Percentiles rank a stretch among this genome's conserved stretches.
Conservation (phyloP, 2,329 filamentous ascomycete species). For the Aquanectria penicillioides region DNA sequence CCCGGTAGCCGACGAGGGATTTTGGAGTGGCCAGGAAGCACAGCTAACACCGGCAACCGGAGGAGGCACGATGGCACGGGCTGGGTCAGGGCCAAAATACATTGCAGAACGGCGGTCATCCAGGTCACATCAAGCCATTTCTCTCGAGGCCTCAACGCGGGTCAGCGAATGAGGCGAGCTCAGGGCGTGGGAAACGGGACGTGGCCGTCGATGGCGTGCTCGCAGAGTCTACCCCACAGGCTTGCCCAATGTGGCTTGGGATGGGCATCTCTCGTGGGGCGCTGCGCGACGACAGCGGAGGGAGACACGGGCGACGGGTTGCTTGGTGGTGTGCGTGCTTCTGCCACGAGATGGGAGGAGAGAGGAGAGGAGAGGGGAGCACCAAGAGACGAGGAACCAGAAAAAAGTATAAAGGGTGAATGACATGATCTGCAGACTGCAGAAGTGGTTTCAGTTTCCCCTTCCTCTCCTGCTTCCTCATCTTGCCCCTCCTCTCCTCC, state of each 20-base stretch:
- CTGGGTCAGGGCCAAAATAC: slow-evolving; percentile 2
- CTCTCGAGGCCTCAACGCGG: too few relatives aligned
- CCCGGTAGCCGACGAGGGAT: slow-evolving; percentile 26
- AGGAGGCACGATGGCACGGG: not conserved
- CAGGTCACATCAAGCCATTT: slow-evolving; percentile 31
- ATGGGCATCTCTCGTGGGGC: slow-evolving; percentile 13
- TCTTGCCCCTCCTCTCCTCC: slow-evolving; percentile 15
- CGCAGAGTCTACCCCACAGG: slow-evolving; percentile 16
- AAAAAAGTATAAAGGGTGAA: slow-evolving; percentile 39
- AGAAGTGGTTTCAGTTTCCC: not conserved
- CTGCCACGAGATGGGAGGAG: slow-evolving; percentile 3
- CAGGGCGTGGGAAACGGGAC: slow-evolving; percentile 4
- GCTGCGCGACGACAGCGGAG: not conserved
- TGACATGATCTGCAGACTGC: slow-evolving; percentile 15
- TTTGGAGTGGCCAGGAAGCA: slow-evolving; percentile 1
- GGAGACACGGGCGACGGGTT: not conserved
- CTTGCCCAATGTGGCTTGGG: slow-evolving; percentile 18
- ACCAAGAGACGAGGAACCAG: not conserved
- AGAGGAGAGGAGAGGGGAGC: not conserved
- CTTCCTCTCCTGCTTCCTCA: not conserved
- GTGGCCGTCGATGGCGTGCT: slow-evolving; percentile 29
- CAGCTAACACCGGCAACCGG: not conserved
- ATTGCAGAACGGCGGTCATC: not conserved
- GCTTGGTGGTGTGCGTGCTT: slow-evolving; percentile 8
- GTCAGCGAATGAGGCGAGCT: slow-evolving; percentile 18